These are phyloP conservation scores for Helianthus annuus DNA, from an alignment of 129 eudicot genomes.

Conservation along the genomic window HanXRQr2.0-SUNRISE NC_035449.2:54224769-54225268, in stretches of 20 bases:
- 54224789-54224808: background rate
- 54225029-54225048: constrained; percentile 71
- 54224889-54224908: constrained; percentile 45
- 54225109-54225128: background rate
- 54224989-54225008: constrained; percentile 85
- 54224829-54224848: constrained; percentile 2
- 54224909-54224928: constrained; percentile 46
- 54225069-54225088: background rate
- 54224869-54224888: constrained; percentile 26
- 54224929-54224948: constrained; percentile 45
- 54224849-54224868: background rate
- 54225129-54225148: constrained; percentile 37
- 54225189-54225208: constrained; percentile 28
- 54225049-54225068: constrained; percentile 70
- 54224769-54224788: constrained; percentile 12
- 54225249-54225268: constrained; percentile 58
- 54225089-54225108: background rate
- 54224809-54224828: background rate
- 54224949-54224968: constrained; percentile 54
- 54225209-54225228: constrained; percentile 39
- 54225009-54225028: constrained; percentile 91
- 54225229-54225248: constrained; percentile 57
- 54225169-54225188: constrained; percentile 53
- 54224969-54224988: constrained; percentile 42
- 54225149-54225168: constrained; percentile 91